Percentiles rank a stretch among this genome's conserved stretches.
Evolutionary conservation across 495 filamentous ascomycete genomes (phyloP).

Genomic region (Penicillium robsamsonii): DNA sequence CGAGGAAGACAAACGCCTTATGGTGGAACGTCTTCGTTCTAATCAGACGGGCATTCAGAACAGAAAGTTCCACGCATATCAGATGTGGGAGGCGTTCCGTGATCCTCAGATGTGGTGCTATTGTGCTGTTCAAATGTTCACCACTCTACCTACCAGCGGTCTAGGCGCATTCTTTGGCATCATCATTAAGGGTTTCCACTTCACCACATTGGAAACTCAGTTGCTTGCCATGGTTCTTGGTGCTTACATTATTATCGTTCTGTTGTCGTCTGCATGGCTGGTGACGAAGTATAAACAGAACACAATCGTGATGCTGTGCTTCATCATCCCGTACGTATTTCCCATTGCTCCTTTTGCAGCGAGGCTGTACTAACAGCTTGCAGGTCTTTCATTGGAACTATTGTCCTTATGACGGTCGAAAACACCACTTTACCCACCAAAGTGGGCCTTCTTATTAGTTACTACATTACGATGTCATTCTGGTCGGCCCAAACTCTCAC

Average conservation of each 20-base stretch:
- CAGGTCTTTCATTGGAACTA: slow-evolving; percentile 56
- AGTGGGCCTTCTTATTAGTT: slow-evolving; percentile 58
- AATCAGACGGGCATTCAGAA: slow-evolving; percentile 58
- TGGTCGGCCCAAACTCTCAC: slow-evolving; percentile 58
- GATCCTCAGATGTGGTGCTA: slow-evolving; percentile 49
- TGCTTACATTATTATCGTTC: slow-evolving; percentile 59
- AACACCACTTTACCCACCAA: slow-evolving; percentile 45
- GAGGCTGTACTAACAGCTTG: not conserved
- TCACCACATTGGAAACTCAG: slow-evolving; percentile 42
- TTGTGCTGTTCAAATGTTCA: slow-evolving; percentile 58
- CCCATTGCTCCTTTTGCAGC: not conserved
- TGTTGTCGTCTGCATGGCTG: slow-evolving; percentile 61
- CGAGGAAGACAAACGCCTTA: slow-evolving; percentile 49
- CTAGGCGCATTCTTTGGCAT: slow-evolving; percentile 67
- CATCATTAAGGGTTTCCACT: slow-evolving; percentile 49
- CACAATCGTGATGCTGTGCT: slow-evolving; percentile 59
- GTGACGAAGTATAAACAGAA: slow-evolving; percentile 65
- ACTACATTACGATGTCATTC: slow-evolving; percentile 59
- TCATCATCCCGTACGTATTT: slow-evolving; percentile 58
- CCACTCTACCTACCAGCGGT: slow-evolving; percentile 65
- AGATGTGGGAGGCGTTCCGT: slow-evolving; percentile 43
- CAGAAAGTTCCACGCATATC: slow-evolving; percentile 46
- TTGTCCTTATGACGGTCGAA: slow-evolving; percentile 62
- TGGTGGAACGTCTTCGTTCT: slow-evolving; percentile 47
- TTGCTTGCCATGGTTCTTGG: slow-evolving; percentile 66